phyloP scores from a whole-genome alignment of 2,329 filamentous ascomycete species.

The Fusarium kyushuense region DNA sequence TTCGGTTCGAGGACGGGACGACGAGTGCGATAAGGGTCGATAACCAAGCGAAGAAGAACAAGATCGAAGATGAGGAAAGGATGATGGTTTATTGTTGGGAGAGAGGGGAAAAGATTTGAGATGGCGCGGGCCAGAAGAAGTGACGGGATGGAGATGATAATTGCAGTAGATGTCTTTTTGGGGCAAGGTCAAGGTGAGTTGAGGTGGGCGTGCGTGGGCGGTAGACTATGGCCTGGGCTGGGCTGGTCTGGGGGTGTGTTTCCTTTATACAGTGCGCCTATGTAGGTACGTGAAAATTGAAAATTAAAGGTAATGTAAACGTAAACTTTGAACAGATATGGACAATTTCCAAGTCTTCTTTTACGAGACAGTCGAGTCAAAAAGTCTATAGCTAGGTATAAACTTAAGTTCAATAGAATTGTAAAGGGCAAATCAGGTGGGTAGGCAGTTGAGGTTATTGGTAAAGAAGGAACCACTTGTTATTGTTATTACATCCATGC shows the following conservation, averaged over 20 bases:
- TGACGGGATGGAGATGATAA: slow-evolving; percentile 48
- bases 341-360: slow-evolving; percentile 1
- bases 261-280: slow-evolving; percentile 44
- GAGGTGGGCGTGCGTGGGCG: slow-evolving; percentile 43
- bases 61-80: slow-evolving; percentile 13
- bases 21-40: slow-evolving; percentile 20
- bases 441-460: background rate
- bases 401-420: background rate
- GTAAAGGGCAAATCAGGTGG: background rate
- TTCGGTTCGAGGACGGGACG: slow-evolving; percentile 23
- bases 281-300: background rate
- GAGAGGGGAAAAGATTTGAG: slow-evolving; percentile 35
- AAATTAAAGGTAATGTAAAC: slow-evolving; percentile 6
- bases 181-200: slow-evolving; percentile 48
- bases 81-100: slow-evolving; percentile 41
- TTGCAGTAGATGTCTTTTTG: slow-evolving; percentile 44
- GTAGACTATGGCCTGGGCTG: slow-evolving; percentile 14
- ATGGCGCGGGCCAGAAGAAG: slow-evolving; percentile 34
- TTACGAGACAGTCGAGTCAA: background rate
- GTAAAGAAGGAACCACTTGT: background rate
- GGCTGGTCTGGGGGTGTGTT: slow-evolving; percentile 32
- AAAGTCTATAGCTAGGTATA: background rate
- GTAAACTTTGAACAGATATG: slow-evolving; percentile 11
- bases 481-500: background rate
- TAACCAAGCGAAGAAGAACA: slow-evolving; percentile 17